phyloP scores from a whole-genome alignment of 116 monocot species.

The Iris pallida region DNA sequence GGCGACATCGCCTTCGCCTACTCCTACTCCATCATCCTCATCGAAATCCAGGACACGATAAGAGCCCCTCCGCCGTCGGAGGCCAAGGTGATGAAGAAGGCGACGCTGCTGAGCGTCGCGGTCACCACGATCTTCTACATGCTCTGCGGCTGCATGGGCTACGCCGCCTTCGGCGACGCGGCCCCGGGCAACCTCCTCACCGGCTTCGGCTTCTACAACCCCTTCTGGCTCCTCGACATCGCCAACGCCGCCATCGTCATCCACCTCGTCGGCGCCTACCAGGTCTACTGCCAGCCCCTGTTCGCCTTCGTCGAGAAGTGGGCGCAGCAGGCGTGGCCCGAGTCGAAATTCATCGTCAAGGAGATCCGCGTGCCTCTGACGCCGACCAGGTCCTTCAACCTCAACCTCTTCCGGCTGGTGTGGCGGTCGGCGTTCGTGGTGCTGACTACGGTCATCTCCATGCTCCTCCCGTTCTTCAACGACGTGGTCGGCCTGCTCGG shows the following conservation, averaged over 20 bases:
- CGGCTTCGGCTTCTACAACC: constrained; percentile 95
- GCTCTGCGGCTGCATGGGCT: constrained; percentile 89
- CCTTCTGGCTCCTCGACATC: constrained; percentile 90
- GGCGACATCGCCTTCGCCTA: constrained; percentile 94
- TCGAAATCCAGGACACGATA: constrained; percentile 84
- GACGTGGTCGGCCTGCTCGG: constrained; percentile 87
- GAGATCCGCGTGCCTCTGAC: constrained; percentile 21
- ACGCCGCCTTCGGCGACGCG: constrained; percentile 77
- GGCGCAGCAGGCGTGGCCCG: constrained; percentile 39
- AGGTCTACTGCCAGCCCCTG: constrained; percentile 78
- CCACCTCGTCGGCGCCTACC: constrained; percentile 91
- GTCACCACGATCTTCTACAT: constrained; percentile 87
- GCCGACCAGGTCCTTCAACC: constrained; percentile 14
- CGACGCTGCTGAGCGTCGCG: constrained; percentile 54
- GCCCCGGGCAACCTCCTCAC: constrained; percentile 86
- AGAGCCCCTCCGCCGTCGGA: constrained; percentile 65
- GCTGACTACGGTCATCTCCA: constrained; percentile 64
- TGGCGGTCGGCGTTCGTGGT: constrained; percentile 70
- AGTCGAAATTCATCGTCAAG: constrained; percentile 41
- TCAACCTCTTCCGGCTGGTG: constrained; percentile 60
- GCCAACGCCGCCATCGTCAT: constrained; percentile 79
- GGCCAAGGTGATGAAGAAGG: constrained; percentile 72
- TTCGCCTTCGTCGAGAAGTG: constrained; percentile 80
- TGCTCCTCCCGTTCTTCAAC: constrained; percentile 90
- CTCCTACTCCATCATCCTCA: constrained; percentile 84